Evolutionary conservation across 2,329 filamentous ascomycete genomes (phyloP).

Genomic region (Exophiala oligosperma): DNA sequence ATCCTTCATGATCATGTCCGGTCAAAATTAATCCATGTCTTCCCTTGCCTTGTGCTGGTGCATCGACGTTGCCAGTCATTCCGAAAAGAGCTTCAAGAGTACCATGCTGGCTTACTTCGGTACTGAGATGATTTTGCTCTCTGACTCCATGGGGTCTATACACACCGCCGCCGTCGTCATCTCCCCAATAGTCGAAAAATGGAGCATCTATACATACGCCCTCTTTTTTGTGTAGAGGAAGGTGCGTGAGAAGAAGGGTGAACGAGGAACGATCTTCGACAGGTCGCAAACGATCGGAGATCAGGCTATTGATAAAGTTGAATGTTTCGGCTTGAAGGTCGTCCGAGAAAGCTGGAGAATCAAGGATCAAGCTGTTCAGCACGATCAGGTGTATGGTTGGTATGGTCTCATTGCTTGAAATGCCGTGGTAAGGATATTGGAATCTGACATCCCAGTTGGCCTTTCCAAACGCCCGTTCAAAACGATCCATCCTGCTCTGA

Average conservation of each 20-base stretch:
- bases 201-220: conserved; percentile 84
- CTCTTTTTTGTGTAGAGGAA: conserved; percentile 80
- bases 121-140: conserved; percentile 88
- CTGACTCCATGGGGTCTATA: conserved; percentile 54
- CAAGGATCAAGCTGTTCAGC: conserved; percentile 91
- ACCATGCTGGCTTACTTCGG: conserved; percentile 64
- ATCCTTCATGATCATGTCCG: conserved; percentile 93
- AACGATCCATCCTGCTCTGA: conserved; percentile 70
- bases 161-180: conserved; percentile 50
- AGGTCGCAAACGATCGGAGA: conserved; percentile 55
- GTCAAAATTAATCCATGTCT: conserved; percentile 79
- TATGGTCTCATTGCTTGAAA: conserved; percentile 1
- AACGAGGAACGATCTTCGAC: conserved; percentile 66
- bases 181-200: conserved; percentile 74
- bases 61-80: conserved; percentile 63
- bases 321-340: conserved; percentile 76
- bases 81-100: conserved; percentile 86
- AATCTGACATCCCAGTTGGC: conserved; percentile 88
- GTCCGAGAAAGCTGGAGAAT: conserved; percentile 70
- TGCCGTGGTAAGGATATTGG: conserved; percentile 48
- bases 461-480: conserved; percentile 81
- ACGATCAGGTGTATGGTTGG: conserved; percentile 76
- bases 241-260: conserved; percentile 86
- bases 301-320: conserved; percentile 64
- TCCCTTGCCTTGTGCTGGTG: conserved; percentile 63